phyloP scores from a whole-genome alignment of 306 rosid genomes.

The Cucumis melo region DNA sequence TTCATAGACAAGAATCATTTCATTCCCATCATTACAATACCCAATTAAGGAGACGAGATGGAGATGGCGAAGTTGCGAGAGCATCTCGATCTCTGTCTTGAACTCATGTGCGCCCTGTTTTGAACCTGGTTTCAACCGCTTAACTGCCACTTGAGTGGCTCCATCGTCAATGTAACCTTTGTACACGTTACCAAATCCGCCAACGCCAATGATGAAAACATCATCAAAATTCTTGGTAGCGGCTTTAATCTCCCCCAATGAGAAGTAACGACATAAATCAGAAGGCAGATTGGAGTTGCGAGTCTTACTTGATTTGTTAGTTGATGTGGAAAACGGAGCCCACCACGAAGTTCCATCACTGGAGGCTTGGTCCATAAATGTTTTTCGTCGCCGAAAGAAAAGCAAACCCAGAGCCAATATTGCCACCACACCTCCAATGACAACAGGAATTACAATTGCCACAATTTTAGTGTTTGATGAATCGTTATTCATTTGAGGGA shows the following conservation, averaged over 20 bases:
- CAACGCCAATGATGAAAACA: slow-evolving; percentile 11
- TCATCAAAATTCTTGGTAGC: slow-evolving; percentile 20
- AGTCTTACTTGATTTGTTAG: not conserved
- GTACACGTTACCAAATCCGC: slow-evolving; percentile 33
- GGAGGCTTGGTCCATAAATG: not conserved
- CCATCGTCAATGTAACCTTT: slow-evolving; percentile 13
- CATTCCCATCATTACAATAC: not conserved
- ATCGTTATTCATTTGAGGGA: not conserved
- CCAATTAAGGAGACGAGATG: not conserved
- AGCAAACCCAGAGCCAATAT: not conserved
- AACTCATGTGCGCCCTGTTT: slow-evolving; percentile 23
- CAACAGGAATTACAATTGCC: not conserved
- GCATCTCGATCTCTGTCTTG: slow-evolving; percentile 11
- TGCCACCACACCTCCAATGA: not conserved
- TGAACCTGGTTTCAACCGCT: slow-evolving; percentile 19
- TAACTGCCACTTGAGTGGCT: not conserved
- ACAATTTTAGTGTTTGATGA: not conserved
- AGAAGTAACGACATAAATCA: slow-evolving; percentile 14
- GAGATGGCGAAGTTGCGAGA: not conserved
- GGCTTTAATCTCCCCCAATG: slow-evolving; percentile 14
- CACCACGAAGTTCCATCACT: not conserved
- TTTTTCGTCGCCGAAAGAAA: not conserved
- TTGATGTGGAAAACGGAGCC: not conserved
- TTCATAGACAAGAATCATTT: slow-evolving; percentile 21
- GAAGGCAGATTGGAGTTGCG: slow-evolving; percentile 4